These are phyloP conservation scores for Brachypodium distachyon DNA, from an alignment of 202 grass and related monocot genomes.

Conservation along the genomic window DNA sequence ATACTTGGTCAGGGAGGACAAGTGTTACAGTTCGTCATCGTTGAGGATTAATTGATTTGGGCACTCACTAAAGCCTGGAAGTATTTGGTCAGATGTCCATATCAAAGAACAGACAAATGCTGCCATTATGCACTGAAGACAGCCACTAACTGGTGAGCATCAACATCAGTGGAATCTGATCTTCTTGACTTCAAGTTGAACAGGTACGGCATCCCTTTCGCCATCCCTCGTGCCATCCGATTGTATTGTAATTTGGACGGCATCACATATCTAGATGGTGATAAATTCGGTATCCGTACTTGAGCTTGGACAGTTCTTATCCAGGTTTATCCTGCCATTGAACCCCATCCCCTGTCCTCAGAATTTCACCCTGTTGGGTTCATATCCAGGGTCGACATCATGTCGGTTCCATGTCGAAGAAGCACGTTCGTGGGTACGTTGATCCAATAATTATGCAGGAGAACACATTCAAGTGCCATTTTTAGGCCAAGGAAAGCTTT, in stretches of 20 bases:
- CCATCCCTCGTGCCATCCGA: neutral
- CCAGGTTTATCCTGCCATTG: too few relatives aligned
- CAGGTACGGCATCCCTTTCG: neutral
- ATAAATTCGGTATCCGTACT: neutral
- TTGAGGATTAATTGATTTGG: neutral
- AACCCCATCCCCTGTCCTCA: too few relatives aligned
- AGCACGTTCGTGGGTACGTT: neutral
- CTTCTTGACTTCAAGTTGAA: conserved; percentile 23
- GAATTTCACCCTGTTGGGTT: neutral
- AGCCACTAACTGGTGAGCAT: conserved; percentile 31
- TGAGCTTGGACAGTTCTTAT: neutral
- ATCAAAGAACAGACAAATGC: conserved; percentile 21
- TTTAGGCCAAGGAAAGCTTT: conserved; percentile 19
- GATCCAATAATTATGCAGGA: neutral
- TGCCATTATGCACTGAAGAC: conserved; percentile 11
- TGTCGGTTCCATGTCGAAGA: neutral
- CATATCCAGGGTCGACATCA: neutral
- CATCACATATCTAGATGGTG: neutral
- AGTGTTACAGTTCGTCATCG: conserved; percentile 7
- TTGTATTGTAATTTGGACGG: neutral
- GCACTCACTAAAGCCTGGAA: conserved; percentile 9
- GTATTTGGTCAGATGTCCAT: conserved; percentile 37
- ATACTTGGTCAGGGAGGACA: conserved; percentile 3
- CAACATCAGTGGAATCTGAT: conserved; percentile 32
- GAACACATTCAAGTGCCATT: conserved; percentile 26